Conservation (phyloP, 163 green algal species). For the Scenedesmus sp. region DNA sequence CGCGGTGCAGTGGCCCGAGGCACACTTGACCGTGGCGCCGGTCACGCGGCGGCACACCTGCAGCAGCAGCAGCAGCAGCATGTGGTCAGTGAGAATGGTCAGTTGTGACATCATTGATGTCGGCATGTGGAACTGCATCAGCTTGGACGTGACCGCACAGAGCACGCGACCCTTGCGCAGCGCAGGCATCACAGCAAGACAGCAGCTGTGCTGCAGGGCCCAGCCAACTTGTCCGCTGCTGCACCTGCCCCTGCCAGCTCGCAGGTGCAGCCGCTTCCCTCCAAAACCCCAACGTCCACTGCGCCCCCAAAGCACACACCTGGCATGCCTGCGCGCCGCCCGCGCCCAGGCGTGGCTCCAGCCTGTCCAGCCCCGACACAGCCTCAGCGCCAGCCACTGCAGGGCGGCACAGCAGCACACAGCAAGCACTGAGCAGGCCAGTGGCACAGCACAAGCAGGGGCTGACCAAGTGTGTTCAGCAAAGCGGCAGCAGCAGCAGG, state of each 20-base stretch:
- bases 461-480: background rate
- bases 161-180: too few species aligned
- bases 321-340: slow-evolving; percentile 10
- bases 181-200: too few species aligned
- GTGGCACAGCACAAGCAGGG: background rate
- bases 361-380: slow-evolving; percentile 9
- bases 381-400: background rate
- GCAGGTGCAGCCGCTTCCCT: too few species aligned
- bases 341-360: slow-evolving; percentile 10
- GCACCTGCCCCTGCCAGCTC: background rate
- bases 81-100: background rate
- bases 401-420: background rate
- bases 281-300: too few species aligned
- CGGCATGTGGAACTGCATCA: too few species aligned
- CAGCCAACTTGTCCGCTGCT: background rate
- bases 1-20: slow-evolving; percentile 70
- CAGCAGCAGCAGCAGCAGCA: background rate
- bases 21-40: slow-evolving; percentile 71
- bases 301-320: background rate
- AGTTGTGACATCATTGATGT: background rate
- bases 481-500: background rate
- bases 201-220: too few species aligned
- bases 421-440: background rate
- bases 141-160: too few species aligned
- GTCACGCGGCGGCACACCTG: slow-evolving; percentile 7